Base-by-base conservation (phyloP, 768 basidiomycete species). In the Strobilomyces confusus region DNA sequence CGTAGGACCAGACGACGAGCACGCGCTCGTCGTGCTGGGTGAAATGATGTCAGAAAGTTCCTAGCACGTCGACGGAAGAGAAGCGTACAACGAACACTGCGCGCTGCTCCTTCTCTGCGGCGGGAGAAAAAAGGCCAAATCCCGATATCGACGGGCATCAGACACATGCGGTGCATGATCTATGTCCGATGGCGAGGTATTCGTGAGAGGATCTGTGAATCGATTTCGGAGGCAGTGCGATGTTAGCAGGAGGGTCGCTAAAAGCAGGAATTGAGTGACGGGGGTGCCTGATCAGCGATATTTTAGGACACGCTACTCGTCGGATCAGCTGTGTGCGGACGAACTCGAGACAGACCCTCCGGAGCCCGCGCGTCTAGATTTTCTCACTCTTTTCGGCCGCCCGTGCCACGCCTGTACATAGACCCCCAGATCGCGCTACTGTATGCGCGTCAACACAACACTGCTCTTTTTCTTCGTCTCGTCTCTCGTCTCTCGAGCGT, bases 81-180 rank as follows among this genome's bases (percentile, higher is more conserved):
- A 30, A 38, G 22, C 80, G 63, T 67, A 87, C 89, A 49, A 92
- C 78, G 66, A 95, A 95, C 13, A 92, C 92, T 19, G 85, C 92
- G 46, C 87, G 92, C 62, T 94, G 92, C 65, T 94, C 92, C 73
- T 93, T 94, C 65, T 94, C 89, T 8, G 91, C 91, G 37, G 80
- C 78, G 7, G 86, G 43, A 25, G 33, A 19, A 51, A 40, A 56
- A 48, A 6, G 55, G 53, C 3, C 30, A 38, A 22, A 38, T 65
- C 66, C 63, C 49, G 51, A 54, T 51, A 63, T 45, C 5, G 64
- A 64, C 46, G 52, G 30, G 42, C 63, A 44, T 17, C 34, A 44
- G 23, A 32, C 4, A 30, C 1, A 30, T 17, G 45, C 54, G 53
- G 48, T 61, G 40, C 51, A 44, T 36, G 51, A 60, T 47, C 11